Base-by-base conservation (phyloP, 495 filamentous ascomycete species). In the Xylaria scruposa region DNA sequence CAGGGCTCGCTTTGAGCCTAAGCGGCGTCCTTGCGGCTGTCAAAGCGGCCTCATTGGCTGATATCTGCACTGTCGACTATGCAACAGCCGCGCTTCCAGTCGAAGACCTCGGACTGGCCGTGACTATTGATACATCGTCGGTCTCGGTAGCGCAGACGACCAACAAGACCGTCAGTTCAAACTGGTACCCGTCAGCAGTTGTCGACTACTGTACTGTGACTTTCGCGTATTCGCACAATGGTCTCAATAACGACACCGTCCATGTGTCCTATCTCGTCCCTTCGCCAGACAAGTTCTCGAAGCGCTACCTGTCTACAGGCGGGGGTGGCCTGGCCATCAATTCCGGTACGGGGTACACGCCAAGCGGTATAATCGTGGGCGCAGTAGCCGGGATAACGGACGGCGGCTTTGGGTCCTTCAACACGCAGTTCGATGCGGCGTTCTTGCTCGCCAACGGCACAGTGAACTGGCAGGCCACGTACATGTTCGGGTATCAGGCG, bases 271-370 rank as follows among this genome's bases (percentile, higher is more conserved):
- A 71, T n/a, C 78, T 79, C 15, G 70, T 79, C 29, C 70, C 83
- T 7, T 83, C 78, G 77, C 78, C 87, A 0, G 84, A 84, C 0
- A 54, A 79, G 9, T 61, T 78, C 21, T 85, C 84, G 83, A 87
- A 86, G 56, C 79, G 76, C 0, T 73, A 82, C 6, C 71, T 87
- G 19, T 77, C 81, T 51, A 81, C 78, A 10, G 51, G 84, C 12
- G 86, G 87, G 7, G 86, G 87, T 1, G 83, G 78, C 6, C 85
- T 82, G 3, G 62, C 62, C 7, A 65, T 89, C 70, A 44, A 69
- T 62, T 17, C 80, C 81, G n/a, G 81, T 82, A 7, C 61, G 68
- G 3, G 64, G 51, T 36, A 49, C 26, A 38, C 68, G 71, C 13
- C 61, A 4, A 38, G 72, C 12, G 66, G 51, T 1, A 76, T 36